Evolutionary conservation across 495 filamentous ascomycete species (phyloP), one percentile per base, ranked within the genome.

Genomic region (Halenospora varia): DNA sequence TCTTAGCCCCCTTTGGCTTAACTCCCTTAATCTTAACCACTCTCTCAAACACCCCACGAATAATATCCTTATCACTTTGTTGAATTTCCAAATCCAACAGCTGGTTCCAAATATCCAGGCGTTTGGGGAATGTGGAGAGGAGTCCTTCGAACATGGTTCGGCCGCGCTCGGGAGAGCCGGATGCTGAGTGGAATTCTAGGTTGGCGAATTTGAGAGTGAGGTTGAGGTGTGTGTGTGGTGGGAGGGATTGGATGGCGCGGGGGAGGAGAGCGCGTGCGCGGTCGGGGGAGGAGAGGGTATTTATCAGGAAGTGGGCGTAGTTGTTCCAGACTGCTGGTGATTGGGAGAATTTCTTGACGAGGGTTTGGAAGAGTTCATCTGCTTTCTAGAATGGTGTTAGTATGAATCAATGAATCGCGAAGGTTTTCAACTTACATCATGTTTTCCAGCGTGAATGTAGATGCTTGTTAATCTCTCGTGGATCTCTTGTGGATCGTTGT

Each of bases 61-160:
- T 80, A 4, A 71, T 73, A 53, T 88, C 87, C 29, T 76, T 74
- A 48, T 84, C 79, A 13, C 78, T 84, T 59, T 75, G 66, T 64
- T 71, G 68, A 68, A 88, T 87, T 74, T 98, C 94, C 60, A 96
- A 77, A 62, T 96, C 90, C 11, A 97, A 61, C 41, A 93, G 84
- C 65, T 95, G 82, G 71, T 92, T 96, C 92, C 93, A 97, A 49
- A 96, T 71, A 69, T 96, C 91, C 47, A 91, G 80, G 57, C 87
- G 88, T 78, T 92, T 94, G 57, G 90, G 90, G 77, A 87, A 96
- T 15, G 86, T 86, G 22, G 83, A 79, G 6, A 97, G 76, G 3
- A 98, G 78, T 29, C 85, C 89, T 71, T 97, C 94, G 63, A 97
- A 96, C 44, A 97, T 85, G 3, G 94, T 97, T 9, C 95, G 88